phyloP scores from a whole-genome alignment of 768 basidiomycete genomes.

The Trametes villosa region DNA sequence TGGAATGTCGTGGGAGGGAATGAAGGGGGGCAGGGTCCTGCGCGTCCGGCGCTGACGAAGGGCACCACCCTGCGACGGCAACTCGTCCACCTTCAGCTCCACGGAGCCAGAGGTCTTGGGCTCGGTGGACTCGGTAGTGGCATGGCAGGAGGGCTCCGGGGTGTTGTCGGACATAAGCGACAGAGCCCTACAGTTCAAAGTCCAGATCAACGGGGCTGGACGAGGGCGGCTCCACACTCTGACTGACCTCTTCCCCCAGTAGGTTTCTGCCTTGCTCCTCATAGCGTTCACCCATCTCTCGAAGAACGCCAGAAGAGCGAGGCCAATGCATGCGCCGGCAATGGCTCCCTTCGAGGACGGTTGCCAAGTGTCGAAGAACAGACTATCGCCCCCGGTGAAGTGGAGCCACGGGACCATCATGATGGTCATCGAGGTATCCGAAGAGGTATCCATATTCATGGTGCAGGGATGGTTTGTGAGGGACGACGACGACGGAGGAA shows the following conservation, averaged over 20 bases:
- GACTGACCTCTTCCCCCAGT: constrained; percentile 67
- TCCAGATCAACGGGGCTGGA: no score
- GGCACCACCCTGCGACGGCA: neutral
- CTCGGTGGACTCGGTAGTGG: neutral
- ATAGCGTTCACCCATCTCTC: constrained; percentile 71
- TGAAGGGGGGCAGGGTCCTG: constrained; percentile 65
- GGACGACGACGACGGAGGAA: neutral
- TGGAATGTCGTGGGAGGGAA: constrained; percentile 65
- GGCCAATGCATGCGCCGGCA: constrained; percentile 73
- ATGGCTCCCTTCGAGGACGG: constrained; percentile 74
- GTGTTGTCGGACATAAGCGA: neutral
- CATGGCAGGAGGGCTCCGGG: neutral
- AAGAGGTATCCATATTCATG: constrained; percentile 7
- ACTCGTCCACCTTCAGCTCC: constrained; percentile 16
- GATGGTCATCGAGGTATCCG: constrained; percentile 5
- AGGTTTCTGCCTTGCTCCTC: constrained; percentile 52
- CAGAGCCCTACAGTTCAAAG: neutral
- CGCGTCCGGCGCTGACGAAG: constrained; percentile 16
- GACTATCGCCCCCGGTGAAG: constrained; percentile 63
- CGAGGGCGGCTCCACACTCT: no score
- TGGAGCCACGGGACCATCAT: constrained; percentile 73
- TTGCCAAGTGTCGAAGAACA: constrained; percentile 69
- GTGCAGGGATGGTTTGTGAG: neutral
- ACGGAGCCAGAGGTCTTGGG: constrained; percentile 1
- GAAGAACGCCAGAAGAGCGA: constrained; percentile 68